These are phyloP conservation scores for Sporothrix mexicana DNA, from an alignment of 2,329 filamentous ascomycete species.

Conservation along the genomic window DNA sequence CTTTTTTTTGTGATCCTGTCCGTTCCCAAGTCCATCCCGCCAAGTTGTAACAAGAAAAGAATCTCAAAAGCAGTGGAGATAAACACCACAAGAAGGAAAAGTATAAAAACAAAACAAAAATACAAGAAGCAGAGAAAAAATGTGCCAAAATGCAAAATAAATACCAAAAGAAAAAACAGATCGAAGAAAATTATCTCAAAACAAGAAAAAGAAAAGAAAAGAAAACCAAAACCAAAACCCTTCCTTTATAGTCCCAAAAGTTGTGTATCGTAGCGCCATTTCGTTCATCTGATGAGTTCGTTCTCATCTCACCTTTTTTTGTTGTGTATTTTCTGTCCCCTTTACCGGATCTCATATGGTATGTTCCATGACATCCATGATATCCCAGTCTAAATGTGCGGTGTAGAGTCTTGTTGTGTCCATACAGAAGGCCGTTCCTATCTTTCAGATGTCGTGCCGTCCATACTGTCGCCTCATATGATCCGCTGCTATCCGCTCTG, in stretches of 20 bases:
- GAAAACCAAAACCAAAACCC: neutral
- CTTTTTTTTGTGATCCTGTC: neutral
- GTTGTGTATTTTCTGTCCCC: neutral
- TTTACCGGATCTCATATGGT: neutral
- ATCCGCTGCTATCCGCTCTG: neutral
- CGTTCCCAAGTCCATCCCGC: neutral
- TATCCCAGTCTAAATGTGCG: conserved; percentile 25
- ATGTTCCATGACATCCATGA: neutral
- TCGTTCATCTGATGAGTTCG: neutral
- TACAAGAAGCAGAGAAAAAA: neutral
- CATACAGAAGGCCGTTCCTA: neutral
- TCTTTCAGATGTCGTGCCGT: neutral
- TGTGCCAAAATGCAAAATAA: neutral
- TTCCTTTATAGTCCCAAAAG: neutral
- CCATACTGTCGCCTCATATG: conserved; percentile 2
- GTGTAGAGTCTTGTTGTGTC: conserved; percentile 1
- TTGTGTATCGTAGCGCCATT: conserved; percentile 1
- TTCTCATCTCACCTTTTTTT: neutral
- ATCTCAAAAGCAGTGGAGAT: neutral
- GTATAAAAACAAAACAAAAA: neutral
- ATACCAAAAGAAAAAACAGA: neutral
- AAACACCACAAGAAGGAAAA: neutral
- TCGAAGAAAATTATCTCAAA: neutral
- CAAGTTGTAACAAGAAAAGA: neutral
- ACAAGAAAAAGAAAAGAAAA: neutral